phyloP scores from a whole-genome alignment of 129 eudicot species.

The Rutidosis leptorrhynchoides region DNA sequence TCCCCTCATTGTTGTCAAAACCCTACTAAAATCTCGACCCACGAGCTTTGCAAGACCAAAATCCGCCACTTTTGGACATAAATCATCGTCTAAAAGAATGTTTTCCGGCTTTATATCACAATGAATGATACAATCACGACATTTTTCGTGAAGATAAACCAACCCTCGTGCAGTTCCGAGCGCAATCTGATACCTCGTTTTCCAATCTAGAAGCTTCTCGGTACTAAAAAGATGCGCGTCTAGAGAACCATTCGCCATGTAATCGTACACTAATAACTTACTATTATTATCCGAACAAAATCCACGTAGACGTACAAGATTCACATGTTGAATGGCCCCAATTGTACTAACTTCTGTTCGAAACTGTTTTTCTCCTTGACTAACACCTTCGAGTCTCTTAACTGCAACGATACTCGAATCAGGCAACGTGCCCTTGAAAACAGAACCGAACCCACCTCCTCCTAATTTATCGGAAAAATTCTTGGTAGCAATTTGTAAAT shows the following conservation, averaged over 20 bases:
- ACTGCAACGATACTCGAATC: conserved; percentile 61
- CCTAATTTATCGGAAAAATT: conserved; percentile 52
- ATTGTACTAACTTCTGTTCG: conserved; percentile 65
- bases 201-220: conserved; percentile 41
- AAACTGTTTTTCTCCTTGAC: conserved; percentile 73
- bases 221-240: conserved; percentile 51
- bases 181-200: conserved; percentile 53
- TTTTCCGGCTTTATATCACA: conserved; percentile 82
- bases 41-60: conserved; percentile 78
- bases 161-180: conserved; percentile 65
- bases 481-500: conserved; percentile 50
- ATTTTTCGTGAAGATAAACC: conserved; percentile 61
- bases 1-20: conserved; percentile 65
- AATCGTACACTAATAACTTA: conserved; percentile 57
- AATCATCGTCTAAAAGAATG: conserved; percentile 51
- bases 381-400: conserved; percentile 56
- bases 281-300: conserved; percentile 52
- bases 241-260: conserved; percentile 55
- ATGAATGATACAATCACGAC: conserved; percentile 67
- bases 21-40: conserved; percentile 74
- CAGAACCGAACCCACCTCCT: conserved; percentile 61
- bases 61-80: conserved; percentile 58
- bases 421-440: conserved; percentile 45
- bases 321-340: conserved; percentile 67
- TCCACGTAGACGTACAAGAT: conserved; percentile 62